A percentile compares a stretch with the other conserved stretches of the same genome.
These are phyloP conservation scores for Tylopilus sp. DNA, from an alignment of 768 basidiomycete genomes.

Conservation along the genomic window DNA sequence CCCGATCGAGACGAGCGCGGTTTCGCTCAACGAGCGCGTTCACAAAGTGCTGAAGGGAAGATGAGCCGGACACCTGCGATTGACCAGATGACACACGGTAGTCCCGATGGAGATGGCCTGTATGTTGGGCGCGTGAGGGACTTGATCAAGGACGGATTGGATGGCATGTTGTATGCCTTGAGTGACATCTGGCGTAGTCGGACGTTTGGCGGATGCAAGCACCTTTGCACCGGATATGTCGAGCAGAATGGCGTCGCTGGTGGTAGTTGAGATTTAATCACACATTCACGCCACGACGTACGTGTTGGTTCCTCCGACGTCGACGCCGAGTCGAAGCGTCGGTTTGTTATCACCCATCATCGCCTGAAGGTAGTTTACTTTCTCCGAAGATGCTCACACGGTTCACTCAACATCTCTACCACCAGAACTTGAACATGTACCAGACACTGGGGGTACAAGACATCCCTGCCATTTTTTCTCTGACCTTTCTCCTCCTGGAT, in stretches of 20 bases:
- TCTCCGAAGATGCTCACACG: no score
- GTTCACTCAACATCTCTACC: no score
- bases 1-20: conserved; percentile 47
- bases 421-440: no score
- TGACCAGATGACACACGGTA: conserved; percentile 35
- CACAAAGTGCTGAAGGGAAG: conserved; percentile 41
- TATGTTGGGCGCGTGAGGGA: conserved; percentile 35
- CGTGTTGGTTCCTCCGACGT: conserved; percentile 36
- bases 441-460: no score
- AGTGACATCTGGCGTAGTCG: conserved; percentile 57
- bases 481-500: no score
- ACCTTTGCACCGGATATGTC: conserved; percentile 15
- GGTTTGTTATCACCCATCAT: no score
- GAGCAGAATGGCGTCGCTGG: conserved; percentile 33
- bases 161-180: conserved; percentile 55
- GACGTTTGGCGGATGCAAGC: conserved; percentile 40
- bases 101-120: conserved; percentile 59
- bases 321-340: conserved; percentile 29
- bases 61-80: not conserved
- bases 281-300: conserved; percentile 7
- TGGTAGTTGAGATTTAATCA: not conserved
- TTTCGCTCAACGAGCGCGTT: conserved; percentile 62
- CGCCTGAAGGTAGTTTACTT: no score
- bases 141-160: conserved; percentile 39
- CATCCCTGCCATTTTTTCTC: no score